A percentile compares a stretch with the other conserved stretches of the same genome.
Evolutionary conservation across 371 early-diverging fungal genomes (phyloP).

Genomic region (Actinomortierella wolfii): DNA sequence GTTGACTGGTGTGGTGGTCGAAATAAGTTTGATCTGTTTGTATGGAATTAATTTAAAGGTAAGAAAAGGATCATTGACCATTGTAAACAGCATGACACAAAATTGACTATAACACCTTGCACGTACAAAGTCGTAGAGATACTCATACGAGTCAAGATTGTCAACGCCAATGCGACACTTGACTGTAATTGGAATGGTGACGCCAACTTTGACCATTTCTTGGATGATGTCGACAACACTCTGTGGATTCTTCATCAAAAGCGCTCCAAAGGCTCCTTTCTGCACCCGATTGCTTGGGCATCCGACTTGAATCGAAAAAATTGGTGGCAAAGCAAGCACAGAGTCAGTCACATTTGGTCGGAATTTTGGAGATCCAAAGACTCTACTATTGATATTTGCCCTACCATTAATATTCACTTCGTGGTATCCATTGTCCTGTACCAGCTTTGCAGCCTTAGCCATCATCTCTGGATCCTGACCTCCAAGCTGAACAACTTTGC

Average conservation of each 20-base stretch:
- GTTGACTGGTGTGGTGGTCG: constrained; percentile 43
- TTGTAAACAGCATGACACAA: too few relatives aligned
- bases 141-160: constrained; percentile 66
- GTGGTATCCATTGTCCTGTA: constrained; percentile 55
- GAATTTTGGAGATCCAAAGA: too few relatives aligned
- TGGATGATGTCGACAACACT: constrained; percentile 61
- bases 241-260: constrained; percentile 74
- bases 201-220: constrained; percentile 56
- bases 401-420: constrained; percentile 75
- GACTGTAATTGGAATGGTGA: constrained; percentile 65
- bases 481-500: constrained; percentile 67
- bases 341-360: neutral
- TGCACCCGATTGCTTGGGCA: constrained; percentile 80
- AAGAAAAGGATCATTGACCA: neutral
- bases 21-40: constrained; percentile 36
- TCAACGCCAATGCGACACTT: constrained; percentile 83
- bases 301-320: constrained; percentile 48
- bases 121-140: constrained; percentile 63
- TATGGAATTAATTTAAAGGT: neutral
- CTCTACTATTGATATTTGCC: too few relatives aligned
- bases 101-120: too few relatives aligned
- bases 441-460: constrained; percentile 55
- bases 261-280: constrained; percentile 73
- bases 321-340: neutral
- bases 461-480: constrained; percentile 59